Percentiles rank a stretch among this genome's conserved stretches.
These are phyloP conservation scores for Globisporangium barbulae DNA, from an alignment of 352 stramenopile genomes.

Conservation along the genomic window DNA sequence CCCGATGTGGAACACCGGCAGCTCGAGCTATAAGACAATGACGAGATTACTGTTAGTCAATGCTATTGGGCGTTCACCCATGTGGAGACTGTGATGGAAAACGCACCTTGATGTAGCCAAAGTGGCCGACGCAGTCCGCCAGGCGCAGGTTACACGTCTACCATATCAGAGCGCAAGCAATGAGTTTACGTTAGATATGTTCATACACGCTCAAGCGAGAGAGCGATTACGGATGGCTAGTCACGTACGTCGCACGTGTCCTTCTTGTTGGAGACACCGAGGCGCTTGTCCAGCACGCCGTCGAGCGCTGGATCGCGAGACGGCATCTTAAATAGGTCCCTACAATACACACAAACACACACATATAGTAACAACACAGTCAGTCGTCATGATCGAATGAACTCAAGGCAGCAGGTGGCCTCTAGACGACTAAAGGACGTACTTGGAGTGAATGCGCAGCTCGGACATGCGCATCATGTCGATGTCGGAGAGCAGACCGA, in stretches of 20 bases:
- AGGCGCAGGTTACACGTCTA: conserved; percentile 89
- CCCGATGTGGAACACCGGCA: conserved; percentile 99
- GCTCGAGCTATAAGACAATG: conserved; percentile 50
- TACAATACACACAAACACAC: conserved; percentile 23
- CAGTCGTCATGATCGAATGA: not conserved
- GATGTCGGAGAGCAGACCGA: conserved; percentile 93
- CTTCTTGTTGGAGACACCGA: conserved; percentile 98
- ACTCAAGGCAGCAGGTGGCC: no score
- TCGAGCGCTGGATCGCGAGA: conserved; percentile 89
- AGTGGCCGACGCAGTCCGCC: conserved; percentile 97
- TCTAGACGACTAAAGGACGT: conserved; percentile 11
- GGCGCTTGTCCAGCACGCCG: conserved; percentile 95
- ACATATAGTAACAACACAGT: not conserved
- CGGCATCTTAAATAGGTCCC: conserved; percentile 97
- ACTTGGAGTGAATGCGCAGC: conserved; percentile 91
- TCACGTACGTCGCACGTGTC: conserved; percentile 92
- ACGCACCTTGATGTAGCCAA: conserved; percentile 95
- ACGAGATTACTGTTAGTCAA: not conserved
- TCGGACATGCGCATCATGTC: conserved; percentile 96
- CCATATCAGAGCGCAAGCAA: not conserved
- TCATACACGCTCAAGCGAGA: not conserved
- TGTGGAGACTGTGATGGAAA: not conserved
- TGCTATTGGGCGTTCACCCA: not conserved
- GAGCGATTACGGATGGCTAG: no score
- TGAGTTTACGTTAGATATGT: not conserved